Evolutionary conservation across 345 rosid species (phyloP).

Genomic region (Draba incana): DNA sequence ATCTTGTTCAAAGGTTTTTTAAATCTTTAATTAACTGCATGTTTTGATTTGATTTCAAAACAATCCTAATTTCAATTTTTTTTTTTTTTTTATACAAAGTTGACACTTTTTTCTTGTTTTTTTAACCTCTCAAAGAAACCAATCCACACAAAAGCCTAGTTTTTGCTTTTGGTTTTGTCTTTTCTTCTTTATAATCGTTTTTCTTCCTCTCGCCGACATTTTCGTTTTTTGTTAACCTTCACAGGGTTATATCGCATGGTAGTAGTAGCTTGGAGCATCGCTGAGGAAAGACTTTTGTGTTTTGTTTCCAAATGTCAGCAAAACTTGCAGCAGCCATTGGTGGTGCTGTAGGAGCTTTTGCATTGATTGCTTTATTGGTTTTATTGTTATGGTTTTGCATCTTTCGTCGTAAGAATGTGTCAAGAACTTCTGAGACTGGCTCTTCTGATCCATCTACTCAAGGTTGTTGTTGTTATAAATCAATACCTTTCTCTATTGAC

Average conservation of each 20-base stretch:
- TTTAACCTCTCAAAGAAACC: conserved; percentile 15
- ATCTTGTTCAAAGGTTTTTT: no score
- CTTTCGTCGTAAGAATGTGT: conserved; percentile 49
- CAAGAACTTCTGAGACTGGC: conserved; percentile 83
- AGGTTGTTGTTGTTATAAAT: conserved; percentile 68
- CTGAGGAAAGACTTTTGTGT: conserved; percentile 46
- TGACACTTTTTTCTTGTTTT: conserved; percentile 24
- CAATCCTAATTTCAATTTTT: conserved; percentile 24
- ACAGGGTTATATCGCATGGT: conserved; percentile 43
- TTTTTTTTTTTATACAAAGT: conserved; percentile 13
- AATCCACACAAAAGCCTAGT: conserved; percentile 24
- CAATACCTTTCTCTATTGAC: conserved; percentile 34
- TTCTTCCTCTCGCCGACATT: conserved; percentile 39
- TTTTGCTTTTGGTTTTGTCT: conserved; percentile 41
- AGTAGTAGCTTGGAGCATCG: conserved; percentile 42
- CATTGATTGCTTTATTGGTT: conserved; percentile 61
- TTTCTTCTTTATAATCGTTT: conserved; percentile 38
- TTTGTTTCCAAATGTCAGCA: conserved; percentile 79
- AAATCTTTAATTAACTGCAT: conserved; percentile 26
- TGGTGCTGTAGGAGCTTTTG: conserved; percentile 95
- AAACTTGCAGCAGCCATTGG: conserved; percentile 83
- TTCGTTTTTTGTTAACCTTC: background rate
- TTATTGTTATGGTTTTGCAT: conserved; percentile 67
- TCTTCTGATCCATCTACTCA: conserved; percentile 79
- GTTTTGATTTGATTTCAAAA: conserved; percentile 32